These are phyloP conservation scores for Cercospora berteroae DNA, from an alignment of 2,329 filamentous ascomycete genomes.

Conservation along the genomic window DNA sequence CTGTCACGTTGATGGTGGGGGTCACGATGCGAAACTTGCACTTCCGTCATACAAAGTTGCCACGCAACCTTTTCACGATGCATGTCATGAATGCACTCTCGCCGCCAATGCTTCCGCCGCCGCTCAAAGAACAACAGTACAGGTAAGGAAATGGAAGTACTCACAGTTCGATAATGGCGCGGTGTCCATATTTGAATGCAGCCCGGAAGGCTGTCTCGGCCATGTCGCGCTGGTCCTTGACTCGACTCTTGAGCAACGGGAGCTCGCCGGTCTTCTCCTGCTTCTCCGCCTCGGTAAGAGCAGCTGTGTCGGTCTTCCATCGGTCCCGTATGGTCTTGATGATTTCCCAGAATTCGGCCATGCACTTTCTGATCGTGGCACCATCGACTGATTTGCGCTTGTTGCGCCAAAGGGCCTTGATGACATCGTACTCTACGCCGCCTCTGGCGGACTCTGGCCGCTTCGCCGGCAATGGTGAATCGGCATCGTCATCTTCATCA, in stretches of 20 bases:
- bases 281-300: slow-evolving; percentile 58
- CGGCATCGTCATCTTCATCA: slow-evolving; percentile 53
- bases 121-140: background rate
- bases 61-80: background rate
- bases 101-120: background rate
- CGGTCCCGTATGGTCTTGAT: slow-evolving; percentile 59
- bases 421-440: slow-evolving; percentile 58
- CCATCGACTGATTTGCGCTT: slow-evolving; percentile 51
- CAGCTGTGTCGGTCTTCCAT: slow-evolving; percentile 59
- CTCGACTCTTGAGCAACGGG: slow-evolving; percentile 55
- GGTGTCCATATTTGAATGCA: slow-evolving; percentile 48
- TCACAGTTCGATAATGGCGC: slow-evolving; percentile 46
- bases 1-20: background rate
- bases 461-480: slow-evolving; percentile 54
- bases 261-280: slow-evolving; percentile 56
- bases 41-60: background rate
- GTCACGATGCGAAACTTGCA: background rate
- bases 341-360: slow-evolving; percentile 59
- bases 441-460: slow-evolving; percentile 53
- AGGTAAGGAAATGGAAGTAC: slow-evolving; percentile 25
- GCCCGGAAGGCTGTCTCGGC: slow-evolving; percentile 53
- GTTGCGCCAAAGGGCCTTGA: slow-evolving; percentile 61
- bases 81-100: background rate
- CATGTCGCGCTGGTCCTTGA: slow-evolving; percentile 57
- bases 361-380: slow-evolving; percentile 54